These are phyloP conservation scores for Backusella australiensis DNA, from an alignment of 192 early-diverging fungal genomes.

Conservation along the genomic window DNA sequence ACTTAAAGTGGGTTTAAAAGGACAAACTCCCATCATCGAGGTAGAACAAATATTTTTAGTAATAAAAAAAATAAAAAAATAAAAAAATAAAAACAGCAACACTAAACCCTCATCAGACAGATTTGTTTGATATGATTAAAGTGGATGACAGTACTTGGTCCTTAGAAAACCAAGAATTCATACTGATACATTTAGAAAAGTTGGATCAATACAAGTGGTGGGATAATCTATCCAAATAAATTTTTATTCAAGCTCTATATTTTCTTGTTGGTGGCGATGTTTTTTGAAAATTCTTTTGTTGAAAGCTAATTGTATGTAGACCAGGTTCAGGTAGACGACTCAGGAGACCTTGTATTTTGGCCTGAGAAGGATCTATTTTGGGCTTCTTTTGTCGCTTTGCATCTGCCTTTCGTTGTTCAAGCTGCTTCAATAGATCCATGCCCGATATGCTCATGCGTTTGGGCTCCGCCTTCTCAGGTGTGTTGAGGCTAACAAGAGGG, in stretches of 20 bases:
- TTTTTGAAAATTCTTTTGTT: slow-evolving; percentile 16
- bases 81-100: neutral
- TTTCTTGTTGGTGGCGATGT: neutral
- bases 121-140: slow-evolving; percentile 65
- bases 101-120: slow-evolving; percentile 43
- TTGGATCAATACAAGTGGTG: slow-evolving; percentile 82
- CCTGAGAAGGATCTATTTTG: slow-evolving; percentile 19
- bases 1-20: slow-evolving; percentile 70
- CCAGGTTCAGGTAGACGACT: slow-evolving; percentile 17
- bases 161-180: slow-evolving; percentile 61
- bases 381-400: slow-evolving; percentile 17
- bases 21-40: slow-evolving; percentile 65
- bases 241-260: neutral
- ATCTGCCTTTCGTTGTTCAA: slow-evolving; percentile 18
- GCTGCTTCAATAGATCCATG: slow-evolving; percentile 22
- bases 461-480: neutral
- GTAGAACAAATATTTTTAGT: slow-evolving; percentile 31
- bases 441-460: slow-evolving; percentile 23
- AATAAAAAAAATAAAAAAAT: neutral
- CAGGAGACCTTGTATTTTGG: slow-evolving; percentile 22
- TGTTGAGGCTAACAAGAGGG: neutral
- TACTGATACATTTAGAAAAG: slow-evolving; percentile 84
- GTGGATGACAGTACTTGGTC: slow-evolving; percentile 87
- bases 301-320: slow-evolving; percentile 16
- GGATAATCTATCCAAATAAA: slow-evolving; percentile 60